Base-by-base conservation (phyloP, 768 basidiomycete species). In the Coprinellus aureogranulatus region DNA sequence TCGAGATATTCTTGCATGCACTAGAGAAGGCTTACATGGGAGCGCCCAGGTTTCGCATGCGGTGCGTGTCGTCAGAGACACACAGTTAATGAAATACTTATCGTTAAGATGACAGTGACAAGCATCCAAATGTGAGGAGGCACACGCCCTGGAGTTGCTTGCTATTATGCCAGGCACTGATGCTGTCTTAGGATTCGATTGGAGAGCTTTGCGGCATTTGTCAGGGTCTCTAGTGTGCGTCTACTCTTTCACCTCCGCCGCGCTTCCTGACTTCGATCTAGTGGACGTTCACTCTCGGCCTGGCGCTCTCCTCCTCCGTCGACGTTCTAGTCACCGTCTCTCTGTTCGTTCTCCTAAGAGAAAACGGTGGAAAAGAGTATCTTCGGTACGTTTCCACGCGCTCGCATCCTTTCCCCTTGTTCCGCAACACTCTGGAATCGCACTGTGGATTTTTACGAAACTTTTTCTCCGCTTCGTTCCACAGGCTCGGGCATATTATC, bases 221-320 rank as follows among this genome's bases (percentile, higher is more conserved):
- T 58, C 2, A 28, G 47, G 18, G 57, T 58, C 3, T 58, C 57
- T 22, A 53, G 51, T 28, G 57, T 58, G 30, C 27, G 57, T 41
- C 28, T 16, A 4, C 22, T 16, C 10, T 23, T 14, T 12, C 37
- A n/a, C 37, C 48, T 39, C 26, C 27, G 40, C 41, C 52, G 25
- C 40, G 26, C 23, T 50, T 22, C n/a, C 39, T 44, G 27, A 39
- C 16, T 25, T 37, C 16, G 12, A 37, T 54, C 37, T 54, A 83
- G 82, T 83, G 82, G 81, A 65, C 81, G 25, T 82, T 83, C 59
- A 83, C 82, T 4, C 72, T 79, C 16, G 82, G 82, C 4, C 70
- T 84, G 6, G 77, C 80, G 1, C 68, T 83, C 30, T 83, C 82
- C 1, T 76, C 78, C 1, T 64, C 69, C 6, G 75, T 81, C 2